A percentile compares a stretch with the other conserved stretches of the same genome.
These are phyloP conservation scores for Chamaecyparis obtusa DNA, from an alignment of 75 land plant species.

Conservation along the genomic window DNA sequence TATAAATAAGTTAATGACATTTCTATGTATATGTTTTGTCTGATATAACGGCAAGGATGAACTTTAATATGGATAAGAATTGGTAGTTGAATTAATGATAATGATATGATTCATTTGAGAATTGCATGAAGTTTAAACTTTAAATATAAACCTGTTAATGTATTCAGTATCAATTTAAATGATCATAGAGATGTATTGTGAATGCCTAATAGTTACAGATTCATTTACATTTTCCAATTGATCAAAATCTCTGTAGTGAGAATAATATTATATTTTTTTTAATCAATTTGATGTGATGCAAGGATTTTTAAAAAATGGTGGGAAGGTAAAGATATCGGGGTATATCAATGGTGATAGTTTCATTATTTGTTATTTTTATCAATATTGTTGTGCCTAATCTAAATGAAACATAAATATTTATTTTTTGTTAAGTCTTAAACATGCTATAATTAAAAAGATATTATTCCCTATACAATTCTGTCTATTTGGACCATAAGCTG, in stretches of 20 bases:
- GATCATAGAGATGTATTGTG: not conserved
- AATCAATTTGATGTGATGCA: not conserved
- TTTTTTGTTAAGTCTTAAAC: not conserved
- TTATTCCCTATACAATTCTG: no score
- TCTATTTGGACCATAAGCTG: no score
- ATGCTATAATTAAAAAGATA: not conserved
- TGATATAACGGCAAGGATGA: not conserved
- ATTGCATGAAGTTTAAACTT: not conserved
- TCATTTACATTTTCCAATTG: not conserved
- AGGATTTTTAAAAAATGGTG: not conserved
- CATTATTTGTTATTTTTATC: not conserved
- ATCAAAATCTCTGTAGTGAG: not conserved
- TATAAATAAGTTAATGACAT: not conserved
- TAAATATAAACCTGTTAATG: not conserved
- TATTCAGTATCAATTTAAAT: not conserved
- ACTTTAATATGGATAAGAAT: not conserved
- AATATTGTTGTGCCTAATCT: not conserved
- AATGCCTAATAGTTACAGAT: not conserved
- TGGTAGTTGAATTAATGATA: not conserved
- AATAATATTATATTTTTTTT: not conserved
- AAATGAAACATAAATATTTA: not conserved
- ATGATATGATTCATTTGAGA: not conserved
- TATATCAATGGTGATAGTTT: not conserved
- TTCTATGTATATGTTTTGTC: not conserved
- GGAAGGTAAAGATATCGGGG: not conserved